Percentiles rank a stretch among this genome's conserved stretches.
These are phyloP conservation scores for Tripterygium wilfordii DNA, from an alignment of 177 flowering plant genomes.

Conservation along the genomic window DNA sequence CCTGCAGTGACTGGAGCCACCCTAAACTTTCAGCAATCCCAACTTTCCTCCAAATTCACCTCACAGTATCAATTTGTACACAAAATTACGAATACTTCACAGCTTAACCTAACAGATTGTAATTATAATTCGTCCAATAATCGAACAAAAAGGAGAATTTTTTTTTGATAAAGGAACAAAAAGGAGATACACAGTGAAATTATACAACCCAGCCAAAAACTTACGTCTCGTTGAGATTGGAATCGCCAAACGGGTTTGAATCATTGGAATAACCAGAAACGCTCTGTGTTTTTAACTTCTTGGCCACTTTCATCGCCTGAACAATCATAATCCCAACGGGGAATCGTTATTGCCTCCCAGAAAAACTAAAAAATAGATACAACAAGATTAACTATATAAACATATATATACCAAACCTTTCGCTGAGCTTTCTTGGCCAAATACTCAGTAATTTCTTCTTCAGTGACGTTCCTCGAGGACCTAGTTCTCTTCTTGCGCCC, in stretches of 20 bases:
- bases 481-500: conserved; percentile 16
- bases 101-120: too few relatives aligned
- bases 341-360: too few relatives aligned
- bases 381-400: background rate
- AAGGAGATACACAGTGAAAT: background rate
- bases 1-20: too few relatives aligned
- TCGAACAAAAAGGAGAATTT: too few relatives aligned
- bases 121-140: too few relatives aligned
- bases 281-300: conserved; percentile 71
- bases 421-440: conserved; percentile 76
- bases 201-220: conserved; percentile 7
- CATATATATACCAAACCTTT: conserved; percentile 40
- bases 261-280: conserved; percentile 91
- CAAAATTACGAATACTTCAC: too few relatives aligned
- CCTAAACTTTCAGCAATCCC: too few relatives aligned
- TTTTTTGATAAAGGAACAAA: background rate
- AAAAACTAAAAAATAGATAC: background rate
- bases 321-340: too few relatives aligned
- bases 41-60: too few relatives aligned
- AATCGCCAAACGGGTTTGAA: conserved; percentile 93
- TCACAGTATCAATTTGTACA: too few relatives aligned
- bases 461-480: conserved; percentile 43
- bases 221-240: conserved; percentile 83
- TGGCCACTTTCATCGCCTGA: conserved; percentile 72
- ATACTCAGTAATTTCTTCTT: conserved; percentile 74